phyloP scores from a whole-genome alignment of 2,329 filamentous ascomycete genomes.

The Leptographium lundbergii region DNA sequence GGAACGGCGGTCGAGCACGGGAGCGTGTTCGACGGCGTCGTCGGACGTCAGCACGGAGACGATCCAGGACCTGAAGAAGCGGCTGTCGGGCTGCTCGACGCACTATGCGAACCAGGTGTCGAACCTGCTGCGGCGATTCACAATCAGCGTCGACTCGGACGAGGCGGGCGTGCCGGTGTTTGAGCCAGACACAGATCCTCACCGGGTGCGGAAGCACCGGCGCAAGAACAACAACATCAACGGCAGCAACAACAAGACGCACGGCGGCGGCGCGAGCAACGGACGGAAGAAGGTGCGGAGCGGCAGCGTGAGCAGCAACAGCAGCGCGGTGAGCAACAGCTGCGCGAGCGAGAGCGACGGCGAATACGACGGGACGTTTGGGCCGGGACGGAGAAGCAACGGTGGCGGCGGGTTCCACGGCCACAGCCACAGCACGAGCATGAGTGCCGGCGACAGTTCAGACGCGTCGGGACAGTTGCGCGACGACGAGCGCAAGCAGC shows the following conservation, averaged over 20 bases:
- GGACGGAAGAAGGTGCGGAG: neutral
- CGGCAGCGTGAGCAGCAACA: neutral
- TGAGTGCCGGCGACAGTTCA: neutral
- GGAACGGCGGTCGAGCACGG: constrained; percentile 9
- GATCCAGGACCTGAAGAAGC: constrained; percentile 20
- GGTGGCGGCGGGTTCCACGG: neutral
- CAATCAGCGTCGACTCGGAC: constrained; percentile 14
- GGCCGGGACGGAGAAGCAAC: neutral
- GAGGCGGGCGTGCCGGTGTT: neutral
- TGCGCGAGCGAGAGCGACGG: constrained; percentile 3
- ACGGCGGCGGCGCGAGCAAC: neutral
- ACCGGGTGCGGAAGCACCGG: constrained; percentile 9
- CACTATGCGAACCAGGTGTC: constrained; percentile 16
- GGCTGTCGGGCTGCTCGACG: constrained; percentile 21
- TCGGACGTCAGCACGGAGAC: constrained; percentile 15
- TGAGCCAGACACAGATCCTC: constrained; percentile 2
- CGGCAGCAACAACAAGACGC: constrained; percentile 2
- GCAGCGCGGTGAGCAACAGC: neutral
- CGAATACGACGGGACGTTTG: neutral
- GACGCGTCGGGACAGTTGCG: constrained; percentile 14
- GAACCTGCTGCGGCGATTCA: constrained; percentile 14
- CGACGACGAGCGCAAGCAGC: constrained; percentile 10
- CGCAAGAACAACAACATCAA: neutral
- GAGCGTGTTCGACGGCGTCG: constrained; percentile 10
- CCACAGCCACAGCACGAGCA: neutral